phyloP scores from a whole-genome alignment of 169 alveolate genomes.

The Plasmodium vivax region DNA sequence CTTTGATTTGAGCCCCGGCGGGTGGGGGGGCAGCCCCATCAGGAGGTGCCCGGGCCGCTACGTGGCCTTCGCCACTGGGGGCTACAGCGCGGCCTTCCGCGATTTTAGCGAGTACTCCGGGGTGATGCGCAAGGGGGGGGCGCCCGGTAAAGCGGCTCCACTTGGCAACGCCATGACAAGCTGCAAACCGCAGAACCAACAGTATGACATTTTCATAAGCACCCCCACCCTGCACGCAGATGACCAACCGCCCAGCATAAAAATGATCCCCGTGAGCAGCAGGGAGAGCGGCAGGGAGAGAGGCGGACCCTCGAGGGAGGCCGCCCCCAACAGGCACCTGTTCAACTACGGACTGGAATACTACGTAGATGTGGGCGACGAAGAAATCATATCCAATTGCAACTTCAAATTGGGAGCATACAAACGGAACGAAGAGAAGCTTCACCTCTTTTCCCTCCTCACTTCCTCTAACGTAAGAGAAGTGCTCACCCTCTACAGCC shows the following conservation, averaged over 20 bases:
- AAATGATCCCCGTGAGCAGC: neutral
- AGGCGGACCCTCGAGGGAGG: neutral
- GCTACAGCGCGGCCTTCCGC: conserved; percentile 29
- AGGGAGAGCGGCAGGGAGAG: neutral
- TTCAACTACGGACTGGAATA: conserved; percentile 65
- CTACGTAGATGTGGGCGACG: conserved; percentile 60
- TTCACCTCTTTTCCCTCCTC: conserved; percentile 21
- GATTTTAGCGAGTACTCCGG: conserved; percentile 68
- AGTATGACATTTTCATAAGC: neutral
- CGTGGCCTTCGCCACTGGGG: conserved; percentile 49
- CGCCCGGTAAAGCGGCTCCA: neutral
- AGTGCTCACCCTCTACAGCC: conserved; percentile 36
- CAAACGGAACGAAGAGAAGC: conserved; percentile 8
- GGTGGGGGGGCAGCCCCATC: neutral
- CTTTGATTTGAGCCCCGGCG: neutral
- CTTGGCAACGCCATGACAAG: neutral
- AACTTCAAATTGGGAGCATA: conserved; percentile 26
- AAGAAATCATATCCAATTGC: conserved; percentile 37
- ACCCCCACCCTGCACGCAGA: neutral
- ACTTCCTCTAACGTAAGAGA: conserved; percentile 54
- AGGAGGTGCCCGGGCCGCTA: neutral
- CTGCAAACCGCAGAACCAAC: neutral
- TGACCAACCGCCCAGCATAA: neutral
- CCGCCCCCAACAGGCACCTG: neutral
- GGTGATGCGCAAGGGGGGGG: conserved; percentile 5